phyloP scores from a whole-genome alignment of 441 rosid species.

The Omphalea diandra region DNA sequence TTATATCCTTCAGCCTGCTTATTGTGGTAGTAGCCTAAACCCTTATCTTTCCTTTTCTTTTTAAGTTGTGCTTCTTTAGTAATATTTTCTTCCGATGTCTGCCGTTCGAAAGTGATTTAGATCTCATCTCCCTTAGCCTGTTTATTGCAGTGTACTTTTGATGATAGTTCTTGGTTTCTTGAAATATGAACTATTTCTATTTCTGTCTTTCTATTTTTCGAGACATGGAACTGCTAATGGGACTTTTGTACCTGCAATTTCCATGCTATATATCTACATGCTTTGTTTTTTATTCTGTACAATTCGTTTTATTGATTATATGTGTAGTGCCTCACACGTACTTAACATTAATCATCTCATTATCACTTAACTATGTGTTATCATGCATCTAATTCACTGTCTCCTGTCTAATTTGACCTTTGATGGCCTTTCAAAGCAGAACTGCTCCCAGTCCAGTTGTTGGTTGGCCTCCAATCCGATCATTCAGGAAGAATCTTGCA shows the following conservation, averaged over 20 bases:
- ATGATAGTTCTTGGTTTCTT: slow-evolving; percentile 2
- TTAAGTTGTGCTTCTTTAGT: slow-evolving; percentile 8
- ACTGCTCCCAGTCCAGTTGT: slow-evolving; percentile 91
- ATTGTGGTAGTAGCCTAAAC: neutral
- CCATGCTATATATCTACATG: neutral
- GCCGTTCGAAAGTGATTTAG: slow-evolving; percentile 13
- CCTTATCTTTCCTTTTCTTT: slow-evolving; percentile 2
- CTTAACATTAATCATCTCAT: neutral
- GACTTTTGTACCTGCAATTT: slow-evolving; percentile 10
- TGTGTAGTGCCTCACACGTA: neutral
- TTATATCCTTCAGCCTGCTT: slow-evolving; percentile 6
- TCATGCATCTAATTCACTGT: too few species aligned
- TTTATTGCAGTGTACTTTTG: neutral
- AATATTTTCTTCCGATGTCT: neutral
- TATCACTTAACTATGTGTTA: neutral
- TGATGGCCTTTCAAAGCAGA: slow-evolving; percentile 31
- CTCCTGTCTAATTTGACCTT: too few species aligned
- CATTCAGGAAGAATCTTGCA: slow-evolving; percentile 78
- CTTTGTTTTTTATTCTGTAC: neutral
- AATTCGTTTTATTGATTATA: neutral
- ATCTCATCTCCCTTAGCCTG: slow-evolving; percentile 1
- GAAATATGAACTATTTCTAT: neutral
- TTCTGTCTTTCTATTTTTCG: neutral
- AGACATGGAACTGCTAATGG: slow-evolving; percentile 4
- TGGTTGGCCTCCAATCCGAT: slow-evolving; percentile 97